Percentiles rank a stretch among this genome's conserved stretches.
phyloP scores from a whole-genome alignment of 805 yeast species.

The Metschnikowia noctiluminum region DNA sequence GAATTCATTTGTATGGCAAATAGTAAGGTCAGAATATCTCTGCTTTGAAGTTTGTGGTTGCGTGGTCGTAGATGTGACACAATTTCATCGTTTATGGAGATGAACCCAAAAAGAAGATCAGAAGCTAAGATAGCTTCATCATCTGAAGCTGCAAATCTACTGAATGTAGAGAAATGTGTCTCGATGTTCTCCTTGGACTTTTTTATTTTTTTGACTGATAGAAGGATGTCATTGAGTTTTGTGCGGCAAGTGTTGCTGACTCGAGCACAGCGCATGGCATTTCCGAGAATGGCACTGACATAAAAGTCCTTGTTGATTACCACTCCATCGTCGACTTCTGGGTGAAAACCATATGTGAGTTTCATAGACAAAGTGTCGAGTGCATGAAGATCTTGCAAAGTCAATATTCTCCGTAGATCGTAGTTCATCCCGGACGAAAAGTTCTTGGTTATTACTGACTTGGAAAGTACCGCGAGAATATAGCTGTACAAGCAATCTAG shows the following conservation, averaged over 20 bases:
- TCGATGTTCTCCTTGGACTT: constrained; percentile 3
- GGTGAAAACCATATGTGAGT: constrained; percentile 32
- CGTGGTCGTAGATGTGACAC: constrained; percentile 72
- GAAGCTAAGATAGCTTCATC: constrained; percentile 24
- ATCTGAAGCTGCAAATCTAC: background rate
- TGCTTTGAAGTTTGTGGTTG: constrained; percentile 73
- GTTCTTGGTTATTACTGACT: constrained; percentile 66
- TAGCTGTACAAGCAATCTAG: constrained; percentile 72
- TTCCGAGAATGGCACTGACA: constrained; percentile 28
- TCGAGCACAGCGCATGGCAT: constrained; percentile 33
- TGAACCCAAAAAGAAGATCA: constrained; percentile 70
- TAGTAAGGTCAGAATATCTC: constrained; percentile 74
- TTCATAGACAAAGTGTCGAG: constrained; percentile 54
- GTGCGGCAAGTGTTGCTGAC: constrained; percentile 56
- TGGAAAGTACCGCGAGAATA: constrained; percentile 77
- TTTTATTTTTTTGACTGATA: constrained; percentile 28
- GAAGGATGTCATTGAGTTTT: constrained; percentile 53
- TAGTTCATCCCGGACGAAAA: constrained; percentile 73
- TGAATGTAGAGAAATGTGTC: constrained; percentile 1
- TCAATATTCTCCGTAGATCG: constrained; percentile 73
- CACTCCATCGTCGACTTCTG: constrained; percentile 2
- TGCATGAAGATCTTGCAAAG: constrained; percentile 70
- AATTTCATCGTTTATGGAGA: constrained; percentile 60
- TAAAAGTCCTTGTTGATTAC: constrained; percentile 24
- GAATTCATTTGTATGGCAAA: constrained; percentile 51